phyloP scores from a whole-genome alignment of 257 asterid genomes.

The Paraleonurus japonicus region DNA sequence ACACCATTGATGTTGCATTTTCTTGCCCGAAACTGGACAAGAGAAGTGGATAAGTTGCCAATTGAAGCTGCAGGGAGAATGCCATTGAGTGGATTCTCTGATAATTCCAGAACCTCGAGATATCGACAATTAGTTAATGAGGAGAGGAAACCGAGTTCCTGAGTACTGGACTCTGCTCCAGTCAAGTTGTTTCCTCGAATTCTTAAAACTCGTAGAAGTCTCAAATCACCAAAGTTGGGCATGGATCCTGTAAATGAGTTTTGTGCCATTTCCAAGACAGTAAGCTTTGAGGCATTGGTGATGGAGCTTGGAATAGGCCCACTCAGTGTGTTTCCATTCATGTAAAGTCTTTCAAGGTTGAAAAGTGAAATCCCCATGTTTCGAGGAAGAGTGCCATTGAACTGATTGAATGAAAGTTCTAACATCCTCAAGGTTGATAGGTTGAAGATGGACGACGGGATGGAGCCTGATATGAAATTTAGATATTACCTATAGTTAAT shows the following conservation, averaged over 20 bases:
- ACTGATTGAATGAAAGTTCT: background rate
- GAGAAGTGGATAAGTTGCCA: constrained; percentile 5
- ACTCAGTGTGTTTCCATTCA: constrained; percentile 11
- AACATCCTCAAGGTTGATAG: background rate
- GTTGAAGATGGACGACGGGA: constrained; percentile 28
- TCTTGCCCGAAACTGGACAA: background rate
- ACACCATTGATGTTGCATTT: constrained; percentile 13
- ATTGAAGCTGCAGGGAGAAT: constrained; percentile 12
- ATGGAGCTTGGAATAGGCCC: constrained; percentile 21
- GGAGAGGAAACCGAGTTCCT: constrained; percentile 25
- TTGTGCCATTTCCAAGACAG: background rate
- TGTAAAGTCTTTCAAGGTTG: constrained; percentile 24
- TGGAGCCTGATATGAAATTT: too few species aligned
- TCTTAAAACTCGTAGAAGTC: background rate
- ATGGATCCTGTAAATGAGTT: constrained; percentile 36
- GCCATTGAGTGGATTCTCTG: constrained; percentile 15
- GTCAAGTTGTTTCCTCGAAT: constrained; percentile 20
- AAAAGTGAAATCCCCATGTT: constrained; percentile 9
- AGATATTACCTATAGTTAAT: too few species aligned
- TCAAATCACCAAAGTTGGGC: constrained; percentile 35
- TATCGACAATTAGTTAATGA: constrained; percentile 33
- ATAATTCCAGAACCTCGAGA: constrained; percentile 12
- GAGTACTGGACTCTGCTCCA: constrained; percentile 2
- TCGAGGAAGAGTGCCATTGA: constrained; percentile 16
- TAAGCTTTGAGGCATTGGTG: constrained; percentile 37